Evolutionary conservation across 257 asterid genomes (phyloP), one percentile per base, ranked within the genome.

Genomic region (Ilex asprella): DNA sequence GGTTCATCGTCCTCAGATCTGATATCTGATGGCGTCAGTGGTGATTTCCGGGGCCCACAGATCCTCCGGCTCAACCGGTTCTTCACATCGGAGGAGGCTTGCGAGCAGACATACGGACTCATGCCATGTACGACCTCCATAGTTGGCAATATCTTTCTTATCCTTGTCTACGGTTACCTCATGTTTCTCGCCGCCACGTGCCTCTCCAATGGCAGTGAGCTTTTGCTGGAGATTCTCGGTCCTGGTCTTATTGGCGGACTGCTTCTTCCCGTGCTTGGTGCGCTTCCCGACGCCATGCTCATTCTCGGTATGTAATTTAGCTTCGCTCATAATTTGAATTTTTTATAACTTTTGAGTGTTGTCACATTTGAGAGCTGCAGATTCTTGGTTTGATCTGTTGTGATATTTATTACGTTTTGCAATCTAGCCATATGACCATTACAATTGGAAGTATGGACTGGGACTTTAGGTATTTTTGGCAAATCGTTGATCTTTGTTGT

Each of bases 261-360:
- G 7, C 73, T 86, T 13, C 86, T 92, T 13, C 98, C 97, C n/a
- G 68, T 85, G 0, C 97, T 92, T 58, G 98, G 97, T 30, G 95
- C 97, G 49, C 98, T 92, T 62, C 98, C 98, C 2, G 97, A 92
- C 63, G 97, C 97, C 41, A 77, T 89, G 92, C 95, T 92, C 31
- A 88, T 92, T 66, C 83, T 88, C 2, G 96, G 97, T 89, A 73
- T 16, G 41, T 10, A 5, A 31, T 59, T 51, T 3, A 46, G 30
- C 3, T 41, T 41, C 7, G 12, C 7, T 12, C 12, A 16, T 12
- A 2, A 1, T 30, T 6, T 16, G 16, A 41, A 41, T 41, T 52
- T 52, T 52, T 29, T 21, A 21, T 21, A 21, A 21, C 27, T 21
- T 21, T 21, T 21, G 27, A 21, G 27, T 21, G 27, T 21, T 21